Base-by-base conservation (phyloP, 83 land plant species). In the Diphasiastrum complanatum region DNA sequence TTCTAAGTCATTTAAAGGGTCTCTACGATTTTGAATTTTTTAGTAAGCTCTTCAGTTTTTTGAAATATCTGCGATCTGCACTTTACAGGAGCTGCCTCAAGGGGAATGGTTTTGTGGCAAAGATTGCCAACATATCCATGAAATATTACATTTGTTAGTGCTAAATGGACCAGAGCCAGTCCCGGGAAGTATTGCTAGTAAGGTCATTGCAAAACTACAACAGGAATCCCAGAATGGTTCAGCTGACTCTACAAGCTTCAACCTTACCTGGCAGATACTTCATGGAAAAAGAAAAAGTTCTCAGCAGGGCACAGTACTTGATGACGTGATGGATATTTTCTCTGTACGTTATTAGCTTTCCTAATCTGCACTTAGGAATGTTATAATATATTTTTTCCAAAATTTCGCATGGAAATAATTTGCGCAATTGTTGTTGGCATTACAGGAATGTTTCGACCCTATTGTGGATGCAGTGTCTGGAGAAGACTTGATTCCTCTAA, bases 91-190 rank as follows among this genome's bases (percentile, higher is more conserved):
- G 72, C 65, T 91, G 53, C 97, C 97, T 2, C 58, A 69, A 58
- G 97, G 87, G 49, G 79, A 87, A 66, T 91, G 97, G 97, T 87
- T 91, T 67, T 91, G 97, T 64, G 57, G 82, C 33, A 29, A 29
- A 25, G 84, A 78, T 57, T 91, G 97, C 74, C 75, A 50, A n/a
- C 61, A 63, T 41, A 91, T 87, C 36, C 78, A 83, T 61, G 40
- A 66, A 36, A 32, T 79, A 37, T 50, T 91, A 69, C 69, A 81
- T 63, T 60, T 72, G 48, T 47, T 87, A 27, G 75, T 87, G 19
- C 63, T 50, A 24, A 70, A 60, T 60, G 89, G 86, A 24, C 63
- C 81, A 37, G 81, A 78, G 58, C 65, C 67, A 27, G 56, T 87
- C 28, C 79, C 79, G 28, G 76, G 58, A 5, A 55, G 67, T 6